Evolutionary conservation across 495 filamentous ascomycete species (phyloP).

Genomic region (Staphylotrichum longicolle): DNA sequence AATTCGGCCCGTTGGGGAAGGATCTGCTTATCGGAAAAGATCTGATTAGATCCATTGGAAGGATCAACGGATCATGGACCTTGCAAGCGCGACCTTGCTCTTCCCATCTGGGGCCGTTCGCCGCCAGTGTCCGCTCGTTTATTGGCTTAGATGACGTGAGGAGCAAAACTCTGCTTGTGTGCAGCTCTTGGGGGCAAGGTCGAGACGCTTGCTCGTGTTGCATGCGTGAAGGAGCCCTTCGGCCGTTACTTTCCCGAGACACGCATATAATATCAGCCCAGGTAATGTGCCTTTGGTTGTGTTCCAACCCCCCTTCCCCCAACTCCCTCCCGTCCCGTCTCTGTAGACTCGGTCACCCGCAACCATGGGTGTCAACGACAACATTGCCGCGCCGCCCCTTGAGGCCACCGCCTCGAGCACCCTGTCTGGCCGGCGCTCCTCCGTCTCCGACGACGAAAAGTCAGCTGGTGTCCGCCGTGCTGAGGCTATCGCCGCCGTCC

Average conservation of each 20-base stretch:
- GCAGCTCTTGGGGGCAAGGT: too few species aligned
- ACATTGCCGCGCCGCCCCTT: not conserved
- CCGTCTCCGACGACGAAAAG: conserved; percentile 17
- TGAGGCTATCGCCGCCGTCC: conserved; percentile 43
- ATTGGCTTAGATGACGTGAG: conserved; percentile 4
- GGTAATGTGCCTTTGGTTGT: too few species aligned
- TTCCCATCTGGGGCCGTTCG: not conserved
- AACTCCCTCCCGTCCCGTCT: too few species aligned
- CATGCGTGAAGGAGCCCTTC: too few species aligned
- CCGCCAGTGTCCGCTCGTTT: not conserved
- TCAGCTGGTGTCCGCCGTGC: conserved; percentile 48
- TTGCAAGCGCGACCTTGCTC: not conserved
- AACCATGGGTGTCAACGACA: conserved; percentile 1
- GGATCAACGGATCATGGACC: not conserved
- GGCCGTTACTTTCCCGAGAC: not conserved
- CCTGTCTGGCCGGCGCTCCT: not conserved
- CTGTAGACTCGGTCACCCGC: not conserved
- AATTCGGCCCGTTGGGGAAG: conserved; percentile 6
- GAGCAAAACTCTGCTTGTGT: not conserved
- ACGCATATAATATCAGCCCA: too few species aligned
- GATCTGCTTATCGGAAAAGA: conserved; percentile 1
- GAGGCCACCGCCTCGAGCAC: not conserved
- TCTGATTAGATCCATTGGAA: conserved; percentile 9
- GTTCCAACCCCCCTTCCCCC: too few species aligned
- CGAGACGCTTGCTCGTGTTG: too few species aligned